Evolutionary conservation across 768 basidiomycete species (phyloP).

Genomic region (Coprinopsis strossmayeri): DNA sequence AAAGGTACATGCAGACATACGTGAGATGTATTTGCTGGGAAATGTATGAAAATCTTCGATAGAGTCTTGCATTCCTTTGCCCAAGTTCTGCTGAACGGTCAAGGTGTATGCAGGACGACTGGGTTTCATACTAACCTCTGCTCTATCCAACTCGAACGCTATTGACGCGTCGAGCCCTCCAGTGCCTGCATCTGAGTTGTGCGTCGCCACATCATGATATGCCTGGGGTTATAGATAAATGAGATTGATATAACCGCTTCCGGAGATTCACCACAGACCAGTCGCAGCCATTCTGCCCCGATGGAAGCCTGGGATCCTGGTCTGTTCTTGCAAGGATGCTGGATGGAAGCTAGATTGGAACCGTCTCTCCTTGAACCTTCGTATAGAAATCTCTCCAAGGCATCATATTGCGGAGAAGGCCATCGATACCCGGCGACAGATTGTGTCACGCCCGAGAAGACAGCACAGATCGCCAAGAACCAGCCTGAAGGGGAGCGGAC

Average conservation of each 20-base stretch:
- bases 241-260: slow-evolving; percentile 10
- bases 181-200: slow-evolving; percentile 17
- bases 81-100: slow-evolving; percentile 27
- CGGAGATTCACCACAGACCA: slow-evolving; percentile 8
- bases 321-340: slow-evolving; percentile 15
- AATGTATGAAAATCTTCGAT: slow-evolving; percentile 28
- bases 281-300: slow-evolving; percentile 16
- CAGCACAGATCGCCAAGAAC: too few species aligned
- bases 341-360: slow-evolving; percentile 15
- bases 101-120: neutral
- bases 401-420: slow-evolving; percentile 16
- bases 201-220: slow-evolving; percentile 21
- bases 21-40: slow-evolving; percentile 33
- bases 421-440: slow-evolving; percentile 11
- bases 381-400: slow-evolving; percentile 14
- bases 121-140: slow-evolving; percentile 11
- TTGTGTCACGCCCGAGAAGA: slow-evolving; percentile 13
- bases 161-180: slow-evolving; percentile 25
- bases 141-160: slow-evolving; percentile 17
- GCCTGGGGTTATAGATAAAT: slow-evolving; percentile 7
- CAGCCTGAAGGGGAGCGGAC: too few species aligned
- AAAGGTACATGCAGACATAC: slow-evolving; percentile 19
- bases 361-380: slow-evolving; percentile 13
- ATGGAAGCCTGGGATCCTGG: slow-evolving; percentile 13
- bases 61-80: slow-evolving; percentile 29